A percentile compares a stretch with the other conserved stretches of the same genome.
phyloP scores from a whole-genome alignment of 176 grass and related monocot species.

The Oryza punctata region DNA sequence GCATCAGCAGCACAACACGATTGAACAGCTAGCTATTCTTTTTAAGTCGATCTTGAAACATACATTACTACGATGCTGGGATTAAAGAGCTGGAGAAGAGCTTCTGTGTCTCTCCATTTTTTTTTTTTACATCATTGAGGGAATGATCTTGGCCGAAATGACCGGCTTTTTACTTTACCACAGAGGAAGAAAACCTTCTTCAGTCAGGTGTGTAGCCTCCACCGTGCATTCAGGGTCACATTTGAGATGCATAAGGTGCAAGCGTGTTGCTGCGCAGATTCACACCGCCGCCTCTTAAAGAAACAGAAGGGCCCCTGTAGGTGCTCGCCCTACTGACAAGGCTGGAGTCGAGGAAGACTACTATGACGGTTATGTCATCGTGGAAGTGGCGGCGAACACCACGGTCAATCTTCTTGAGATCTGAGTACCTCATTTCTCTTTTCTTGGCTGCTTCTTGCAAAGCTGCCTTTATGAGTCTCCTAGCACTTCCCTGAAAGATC shows the following conservation, averaged over 20 bases:
- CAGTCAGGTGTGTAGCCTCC: neutral
- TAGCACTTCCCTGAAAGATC: conserved; percentile 72
- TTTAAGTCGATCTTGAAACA: conserved; percentile 36
- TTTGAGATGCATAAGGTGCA: conserved; percentile 53
- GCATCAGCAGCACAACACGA: conserved; percentile 28
- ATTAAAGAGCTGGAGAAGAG: conserved; percentile 29
- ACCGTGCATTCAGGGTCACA: neutral
- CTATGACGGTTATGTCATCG: conserved; percentile 81
- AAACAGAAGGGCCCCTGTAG: conserved; percentile 45
- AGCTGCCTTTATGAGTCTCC: conserved; percentile 69
- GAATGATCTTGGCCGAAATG: conserved; percentile 8
- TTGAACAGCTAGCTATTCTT: conserved; percentile 34
- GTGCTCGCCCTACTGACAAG: conserved; percentile 65
- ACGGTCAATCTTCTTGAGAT: conserved; percentile 92
- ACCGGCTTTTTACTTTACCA: conserved; percentile 13
- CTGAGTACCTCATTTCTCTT: conserved; percentile 97
- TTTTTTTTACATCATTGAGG: conserved; percentile 28
- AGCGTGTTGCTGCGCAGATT: conserved; percentile 62
- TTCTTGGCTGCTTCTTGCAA: conserved; percentile 86
- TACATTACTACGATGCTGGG: conserved; percentile 33
- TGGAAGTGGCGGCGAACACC: conserved; percentile 95
- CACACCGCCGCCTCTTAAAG: conserved; percentile 68
- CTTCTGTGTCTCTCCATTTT: conserved; percentile 25
- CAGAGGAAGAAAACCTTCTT: conserved; percentile 17
- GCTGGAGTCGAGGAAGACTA: conserved; percentile 80